Base-by-base conservation (phyloP, 495 filamentous ascomycete genomes). In the Penicillium odoratum region DNA sequence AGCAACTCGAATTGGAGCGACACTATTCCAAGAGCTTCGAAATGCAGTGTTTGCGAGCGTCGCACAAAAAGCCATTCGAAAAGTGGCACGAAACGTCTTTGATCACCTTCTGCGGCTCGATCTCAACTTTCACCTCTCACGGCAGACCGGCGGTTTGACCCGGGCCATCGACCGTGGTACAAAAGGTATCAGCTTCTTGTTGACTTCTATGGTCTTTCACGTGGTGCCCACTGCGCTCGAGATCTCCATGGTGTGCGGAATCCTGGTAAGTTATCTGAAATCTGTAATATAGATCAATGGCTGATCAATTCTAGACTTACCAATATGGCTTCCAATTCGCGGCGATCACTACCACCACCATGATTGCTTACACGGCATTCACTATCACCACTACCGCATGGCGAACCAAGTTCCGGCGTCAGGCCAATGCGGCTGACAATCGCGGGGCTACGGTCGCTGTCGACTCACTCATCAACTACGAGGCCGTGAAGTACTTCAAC, bases 401-500 rank as follows among this genome's bases (percentile, higher is more conserved):
- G 94, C 81, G 94, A 65, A 98, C 95, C 10, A 96, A 93, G 71
- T 98, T 98, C 74, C 82, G 94, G 31, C 90, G 92, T 57, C 88
- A 91, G 69, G 91, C 93, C 28, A 98, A 98, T 72, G 92, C 91
- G 8, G 94, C 95, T 1, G 94, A 98, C 67, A 98, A 98, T 70
- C 89, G 87, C 63, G 95, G 90, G 10, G 93, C 93, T 9, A 98
- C 93, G 0, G 91, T 97, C 31, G 94, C 93, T 1, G 93, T 98
- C 2, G 94, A 98, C 73, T 93, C 92, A 2, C 77, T 98, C 33
- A 96, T 98, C 77, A 98, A 98, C 74, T 98, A 97, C 67, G 94
- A 98, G 70, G 95, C 94, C 15, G 94, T 98, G 61, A 98, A 98
- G 76, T 97, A 98, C 78, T 98, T 98, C 81, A 98, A 98, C 74